Conservation (phyloP, 768 basidiomycete species). For the Collybia nuda region DNA sequence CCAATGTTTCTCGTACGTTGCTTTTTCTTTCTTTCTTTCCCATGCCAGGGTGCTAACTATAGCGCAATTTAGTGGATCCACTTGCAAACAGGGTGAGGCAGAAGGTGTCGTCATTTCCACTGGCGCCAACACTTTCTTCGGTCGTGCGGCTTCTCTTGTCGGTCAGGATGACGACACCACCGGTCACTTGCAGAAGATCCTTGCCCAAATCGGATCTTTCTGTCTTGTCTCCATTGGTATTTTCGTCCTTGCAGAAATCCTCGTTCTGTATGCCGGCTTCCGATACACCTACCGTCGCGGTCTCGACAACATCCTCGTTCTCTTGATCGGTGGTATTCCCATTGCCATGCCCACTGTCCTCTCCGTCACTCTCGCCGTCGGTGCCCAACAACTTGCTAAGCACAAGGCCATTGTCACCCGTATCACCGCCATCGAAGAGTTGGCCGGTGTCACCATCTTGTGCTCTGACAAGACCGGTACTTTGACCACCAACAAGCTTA, state of each 20-base stretch:
- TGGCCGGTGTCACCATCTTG: conserved; percentile 97
- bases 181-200: conserved; percentile 97
- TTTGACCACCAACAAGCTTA: conserved; percentile 98
- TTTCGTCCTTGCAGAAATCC: conserved; percentile 92
- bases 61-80: conserved; percentile 70
- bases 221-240: conserved; percentile 95
- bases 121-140: conserved; percentile 98
- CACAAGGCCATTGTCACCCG: conserved; percentile 99
- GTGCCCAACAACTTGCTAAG: conserved; percentile 97
- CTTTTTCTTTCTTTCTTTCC: not conserved
- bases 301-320: conserved; percentile 96
- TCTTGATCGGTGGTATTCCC: conserved; percentile 99
- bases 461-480: conserved; percentile 99
- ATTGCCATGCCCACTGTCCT: conserved; percentile 99
- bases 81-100: conserved; percentile 98
- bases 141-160: conserved; percentile 96
- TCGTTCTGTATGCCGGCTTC: conserved; percentile 93
- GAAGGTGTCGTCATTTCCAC: conserved; percentile 99
- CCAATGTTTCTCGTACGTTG: conserved; percentile 94
- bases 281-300: conserved; percentile 88
- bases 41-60: conserved; percentile 2
- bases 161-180: conserved; percentile 97
- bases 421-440: conserved; percentile 98
- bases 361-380: conserved; percentile 97
- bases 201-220: conserved; percentile 97